Evolutionary conservation across 192 early-diverging fungal genomes (phyloP), one percentile per base, ranked within the genome.

Genomic region (Linnemannia schmuckeri): DNA sequence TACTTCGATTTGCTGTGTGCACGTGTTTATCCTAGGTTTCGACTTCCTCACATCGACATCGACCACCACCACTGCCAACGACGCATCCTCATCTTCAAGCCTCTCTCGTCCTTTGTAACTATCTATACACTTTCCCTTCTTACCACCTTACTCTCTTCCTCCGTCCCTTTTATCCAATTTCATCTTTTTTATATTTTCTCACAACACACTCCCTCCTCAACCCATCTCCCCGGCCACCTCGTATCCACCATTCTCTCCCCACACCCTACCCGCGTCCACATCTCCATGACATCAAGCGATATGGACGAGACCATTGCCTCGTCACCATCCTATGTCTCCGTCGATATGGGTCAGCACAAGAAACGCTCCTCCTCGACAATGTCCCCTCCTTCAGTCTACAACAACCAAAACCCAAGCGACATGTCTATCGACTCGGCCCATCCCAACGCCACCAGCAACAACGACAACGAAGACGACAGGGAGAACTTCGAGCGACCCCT

Each of bases 271-370:
- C 42, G 52, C 20, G 38, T 30, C 66, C 63, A 44, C 52, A 74
- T 75, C 72, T 72, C 35, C 18, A 85, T 85, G 79, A 86, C 83
- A 55, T 81, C 75, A 41, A 81, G 83, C 33, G 83, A 86, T 55
- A 80, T 74, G 38, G 80, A 33, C 74, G 78, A 86, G 70, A 76
- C 83, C 57, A 44, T 44, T 38, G 66, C 72, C 42, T 57, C 75
- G 17, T 49, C 76, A 66, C 10, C 70, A 37, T 76, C 76, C 42
- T 46, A 35, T 72, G 41, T 70, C 68, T 76, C 47, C 24, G 70
- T 47, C 70, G 57, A 41, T 70, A 38, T 52, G 66, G 70, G 44
- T 69, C 74, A 70, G 37, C 75, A 82, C 22, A 82, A 78, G n/a
- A 83, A 83, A 54, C 76, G 76, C 37, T 57, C 81, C 13, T 73